These are phyloP conservation scores for Polygonum aviculare DNA, from an alignment of 148 eudicot species.

Conservation along the genomic window DNA sequence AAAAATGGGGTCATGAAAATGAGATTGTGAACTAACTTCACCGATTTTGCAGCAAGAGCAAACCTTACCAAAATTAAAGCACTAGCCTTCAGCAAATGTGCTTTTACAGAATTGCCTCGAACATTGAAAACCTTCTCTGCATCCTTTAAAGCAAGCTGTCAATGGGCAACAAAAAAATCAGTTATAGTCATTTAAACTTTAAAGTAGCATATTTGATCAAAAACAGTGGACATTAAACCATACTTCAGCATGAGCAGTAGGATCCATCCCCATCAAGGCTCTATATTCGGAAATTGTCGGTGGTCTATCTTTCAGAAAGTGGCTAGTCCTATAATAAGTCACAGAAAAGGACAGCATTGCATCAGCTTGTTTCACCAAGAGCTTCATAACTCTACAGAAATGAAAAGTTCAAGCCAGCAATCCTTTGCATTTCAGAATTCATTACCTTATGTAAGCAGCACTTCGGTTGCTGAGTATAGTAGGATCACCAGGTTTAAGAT, in stretches of 20 bases:
- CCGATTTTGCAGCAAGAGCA: neutral
- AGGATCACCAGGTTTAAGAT: conserved; percentile 65
- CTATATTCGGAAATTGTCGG: conserved; percentile 65
- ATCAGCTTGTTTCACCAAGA: neutral
- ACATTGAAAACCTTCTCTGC: conserved; percentile 68
- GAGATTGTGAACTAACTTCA: neutral
- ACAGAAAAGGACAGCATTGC: neutral
- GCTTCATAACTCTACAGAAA: neutral
- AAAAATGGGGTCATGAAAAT: neutral
- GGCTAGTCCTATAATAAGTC: conserved; percentile 45
- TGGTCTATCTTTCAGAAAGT: conserved; percentile 59
- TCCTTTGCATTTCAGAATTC: neutral
- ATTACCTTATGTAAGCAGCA: conserved; percentile 83
- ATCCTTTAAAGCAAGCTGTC: conserved; percentile 96
- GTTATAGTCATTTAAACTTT: neutral
- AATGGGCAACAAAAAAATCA: conserved; percentile 2
- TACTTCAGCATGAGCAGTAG: conserved; percentile 88
- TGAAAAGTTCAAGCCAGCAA: neutral
- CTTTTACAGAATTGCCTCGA: conserved; percentile 32
- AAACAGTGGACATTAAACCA: conserved; percentile 13
- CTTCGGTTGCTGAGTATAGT: conserved; percentile 82
- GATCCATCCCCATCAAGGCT: conserved; percentile 83
- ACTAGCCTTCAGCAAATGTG: conserved; percentile 61
- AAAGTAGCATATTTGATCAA: neutral
- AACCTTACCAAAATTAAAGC: conserved; percentile 69